Evolutionary conservation across 371 early-diverging fungal species (phyloP).

Genomic region (Blakeslea trispora): DNA sequence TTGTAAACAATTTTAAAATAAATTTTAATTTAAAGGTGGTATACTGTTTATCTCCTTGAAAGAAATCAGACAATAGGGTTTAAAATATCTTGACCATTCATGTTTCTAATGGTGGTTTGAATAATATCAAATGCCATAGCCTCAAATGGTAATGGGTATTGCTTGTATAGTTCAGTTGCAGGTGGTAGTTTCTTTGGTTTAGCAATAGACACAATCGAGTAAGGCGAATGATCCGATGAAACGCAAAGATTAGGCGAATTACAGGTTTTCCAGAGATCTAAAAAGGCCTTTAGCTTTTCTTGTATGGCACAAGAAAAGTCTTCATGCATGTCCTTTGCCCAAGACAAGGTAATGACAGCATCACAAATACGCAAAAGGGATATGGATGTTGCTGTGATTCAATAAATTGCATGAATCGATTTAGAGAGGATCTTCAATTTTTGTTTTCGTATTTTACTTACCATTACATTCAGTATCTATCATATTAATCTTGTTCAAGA

Average conservation of each 20-base stretch:
- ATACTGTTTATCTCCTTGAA: too few relatives aligned
- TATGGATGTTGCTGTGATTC: conserved; percentile 9
- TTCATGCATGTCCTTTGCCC: not conserved
- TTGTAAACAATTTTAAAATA: too few relatives aligned
- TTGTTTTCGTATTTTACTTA: conserved; percentile 17
- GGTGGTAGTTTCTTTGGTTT: not conserved
- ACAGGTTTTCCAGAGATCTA: conserved; percentile 5
- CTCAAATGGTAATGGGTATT: conserved; percentile 20
- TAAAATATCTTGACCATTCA: not conserved
- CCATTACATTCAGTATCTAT: conserved; percentile 13
- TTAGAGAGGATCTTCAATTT: too few relatives aligned
- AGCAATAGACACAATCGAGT: not conserved
- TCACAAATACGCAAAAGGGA: not conserved
- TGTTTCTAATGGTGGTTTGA: not conserved
- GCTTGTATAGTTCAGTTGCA: conserved; percentile 17
- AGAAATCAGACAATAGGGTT: not conserved
- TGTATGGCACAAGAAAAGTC: not conserved
- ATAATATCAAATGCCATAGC: conserved; percentile 23
- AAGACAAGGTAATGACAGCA: too few relatives aligned
- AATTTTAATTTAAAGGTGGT: too few relatives aligned
- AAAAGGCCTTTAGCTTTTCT: conserved; percentile 11
- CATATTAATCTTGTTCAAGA: conserved; percentile 3
- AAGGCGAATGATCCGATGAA: conserved; percentile 4
- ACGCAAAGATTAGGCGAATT: conserved; percentile 16
- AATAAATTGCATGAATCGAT: too few relatives aligned